Evolutionary conservation across 2,329 filamentous ascomycete species (phyloP), one percentile per base, ranked within the genome.

Genomic region (Fusarium nanum): DNA sequence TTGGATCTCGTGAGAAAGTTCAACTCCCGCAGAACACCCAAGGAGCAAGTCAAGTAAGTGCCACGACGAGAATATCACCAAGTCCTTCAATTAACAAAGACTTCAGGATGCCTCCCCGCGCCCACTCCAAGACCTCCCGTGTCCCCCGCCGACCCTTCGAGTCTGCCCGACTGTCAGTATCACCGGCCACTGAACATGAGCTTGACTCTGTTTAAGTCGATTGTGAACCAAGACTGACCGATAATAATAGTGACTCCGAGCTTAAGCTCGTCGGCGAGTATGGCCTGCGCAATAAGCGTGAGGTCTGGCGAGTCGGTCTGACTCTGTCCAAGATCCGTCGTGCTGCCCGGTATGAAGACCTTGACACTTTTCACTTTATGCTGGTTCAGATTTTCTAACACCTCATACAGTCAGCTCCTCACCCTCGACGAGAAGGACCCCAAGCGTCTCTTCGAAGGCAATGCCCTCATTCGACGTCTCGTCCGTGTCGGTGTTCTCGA

Each of bases 311-410:
- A 87, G 96, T 99, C 87, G 92, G 93, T 90, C 92, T 99, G 86
- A 98, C 95, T 82, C 92, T 99, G 83, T 98, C 96, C 88, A 98
- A 98, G 92, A 99, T 99, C 82, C 96, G 96, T 94, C 96, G 96
- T 97, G 96, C 96, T 92, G 96, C 96, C 84, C 96, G 96, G 95
- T 98, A 93, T 66, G 81, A 73, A 34, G 27, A 41, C 46, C 8
- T 54, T 25, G 12, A 27, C 30, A 48, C 41, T 53, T 56, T 46
- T 42, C 18, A 44, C 18, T n/a, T 53, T 54, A 47, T 37, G 32
- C 28, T 32, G 56, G 32, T 37, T 12, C 22, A 32, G 11, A 30
- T 25, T n/a, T 47, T 69, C 77, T 80, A 74, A 81, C 59, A 18
- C 16, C 5, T 1, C 18, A 45, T n/a, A 47, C 81, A 98, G 95